phyloP scores from a whole-genome alignment of 2,329 filamentous ascomycete genomes.

The Colletotrichum orbiculare region DNA sequence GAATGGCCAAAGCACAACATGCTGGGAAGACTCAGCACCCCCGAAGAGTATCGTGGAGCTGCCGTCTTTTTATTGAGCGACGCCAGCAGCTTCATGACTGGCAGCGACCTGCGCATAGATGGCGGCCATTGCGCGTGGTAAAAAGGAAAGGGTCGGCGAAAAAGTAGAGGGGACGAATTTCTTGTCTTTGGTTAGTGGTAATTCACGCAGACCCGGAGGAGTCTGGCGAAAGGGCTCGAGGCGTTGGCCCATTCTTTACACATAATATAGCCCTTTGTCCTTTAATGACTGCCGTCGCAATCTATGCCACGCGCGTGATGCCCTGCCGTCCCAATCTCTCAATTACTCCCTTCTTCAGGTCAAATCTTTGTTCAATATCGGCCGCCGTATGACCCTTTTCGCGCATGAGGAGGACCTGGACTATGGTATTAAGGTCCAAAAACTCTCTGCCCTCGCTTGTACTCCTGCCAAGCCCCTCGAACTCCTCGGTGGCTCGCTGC shows the following conservation, averaged over 20 bases:
- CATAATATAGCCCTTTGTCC: constrained; percentile 24
- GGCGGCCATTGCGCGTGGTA: constrained; percentile 75
- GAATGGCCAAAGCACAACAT: constrained; percentile 89
- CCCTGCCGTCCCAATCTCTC: constrained; percentile 55
- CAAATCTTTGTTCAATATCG: constrained; percentile 59
- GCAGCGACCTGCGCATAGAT: constrained; percentile 74
- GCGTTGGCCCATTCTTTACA: constrained; percentile 16
- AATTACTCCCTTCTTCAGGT: constrained; percentile 58
- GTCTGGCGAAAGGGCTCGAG: constrained; percentile 17
- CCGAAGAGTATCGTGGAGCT: constrained; percentile 77
- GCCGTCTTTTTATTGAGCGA: constrained; percentile 59
- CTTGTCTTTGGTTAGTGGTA: constrained; percentile 21
- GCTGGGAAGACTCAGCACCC: constrained; percentile 75
- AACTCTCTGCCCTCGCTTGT: constrained; percentile 55
- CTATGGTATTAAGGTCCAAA: constrained; percentile 59
- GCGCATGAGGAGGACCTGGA: constrained; percentile 58
- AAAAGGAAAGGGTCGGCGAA: constrained; percentile 20
- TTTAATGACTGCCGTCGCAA: background rate
- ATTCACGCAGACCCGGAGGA: constrained; percentile 14
- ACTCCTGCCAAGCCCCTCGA: constrained; percentile 51
- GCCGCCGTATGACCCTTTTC: constrained; percentile 49
- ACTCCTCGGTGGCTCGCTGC: constrained; percentile 55
- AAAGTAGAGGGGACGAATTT: constrained; percentile 9
- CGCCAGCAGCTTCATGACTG: constrained; percentile 54
- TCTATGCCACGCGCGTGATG: constrained; percentile 38